phyloP scores from a whole-genome alignment of 345 rosid species.

The Pistacia vera region DNA sequence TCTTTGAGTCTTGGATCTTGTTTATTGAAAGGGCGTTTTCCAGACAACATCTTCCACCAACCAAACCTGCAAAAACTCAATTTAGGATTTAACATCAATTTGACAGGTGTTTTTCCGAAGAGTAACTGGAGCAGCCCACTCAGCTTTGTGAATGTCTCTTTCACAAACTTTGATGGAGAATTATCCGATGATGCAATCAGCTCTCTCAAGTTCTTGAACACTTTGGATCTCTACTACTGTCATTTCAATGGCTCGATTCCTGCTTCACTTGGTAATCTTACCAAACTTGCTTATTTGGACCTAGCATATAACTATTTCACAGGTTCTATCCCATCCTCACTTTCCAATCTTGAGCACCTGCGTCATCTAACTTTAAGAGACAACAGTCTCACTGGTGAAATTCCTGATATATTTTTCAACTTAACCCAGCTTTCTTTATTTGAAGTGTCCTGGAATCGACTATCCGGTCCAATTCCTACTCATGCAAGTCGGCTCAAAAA shows the following conservation, averaged over 20 bases:
- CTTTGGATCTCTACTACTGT: not conserved
- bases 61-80: not conserved
- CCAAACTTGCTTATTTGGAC: not conserved
- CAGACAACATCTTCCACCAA: no score
- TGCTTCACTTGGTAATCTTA: constrained; percentile 10
- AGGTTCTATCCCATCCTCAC: constrained; percentile 23
- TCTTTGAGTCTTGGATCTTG: no score
- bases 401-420: constrained; percentile 16
- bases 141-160: constrained; percentile 7
- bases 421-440: not conserved
- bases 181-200: not conserved
- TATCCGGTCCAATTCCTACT: not conserved
- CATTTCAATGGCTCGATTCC: constrained; percentile 8
- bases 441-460: not conserved
- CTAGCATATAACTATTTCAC: not conserved
- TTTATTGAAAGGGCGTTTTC: no score
- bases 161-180: not conserved
- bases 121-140: constrained; percentile 9
- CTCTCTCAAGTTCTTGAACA: not conserved
- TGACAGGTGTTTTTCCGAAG: constrained; percentile 8
- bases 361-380: not conserved
- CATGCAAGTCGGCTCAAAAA: no score
- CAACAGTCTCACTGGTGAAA: constrained; percentile 22
- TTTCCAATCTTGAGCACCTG: constrained; percentile 7
- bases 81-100: not conserved